Evolutionary conservation across 108 stramenopile genomes (phyloP).

Genomic region (Conticribra guillardii): DNA sequence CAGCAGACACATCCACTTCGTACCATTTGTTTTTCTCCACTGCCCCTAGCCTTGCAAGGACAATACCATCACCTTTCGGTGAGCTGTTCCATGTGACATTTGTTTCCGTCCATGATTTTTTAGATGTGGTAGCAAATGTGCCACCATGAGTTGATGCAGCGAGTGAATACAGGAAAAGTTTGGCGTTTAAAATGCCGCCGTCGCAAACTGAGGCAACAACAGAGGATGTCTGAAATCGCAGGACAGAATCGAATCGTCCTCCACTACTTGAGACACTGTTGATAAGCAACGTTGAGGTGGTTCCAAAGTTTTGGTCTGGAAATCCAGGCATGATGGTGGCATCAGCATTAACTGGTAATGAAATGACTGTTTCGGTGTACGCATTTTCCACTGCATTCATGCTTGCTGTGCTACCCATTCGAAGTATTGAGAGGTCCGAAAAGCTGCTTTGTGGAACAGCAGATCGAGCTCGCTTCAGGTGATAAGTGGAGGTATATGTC

Average conservation of each 20-base stretch:
- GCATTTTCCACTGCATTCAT: background rate
- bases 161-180: constrained; percentile 26
- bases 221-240: constrained; percentile 27
- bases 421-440: background rate
- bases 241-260: constrained; percentile 20
- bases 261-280: constrained; percentile 30
- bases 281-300: constrained; percentile 19
- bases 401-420: constrained; percentile 5
- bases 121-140: constrained; percentile 26
- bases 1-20: constrained; percentile 36
- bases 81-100: constrained; percentile 33
- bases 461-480: background rate
- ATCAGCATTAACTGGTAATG: constrained; percentile 20
- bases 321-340: constrained; percentile 34
- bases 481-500: constrained; percentile 24
- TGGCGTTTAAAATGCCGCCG: constrained; percentile 17
- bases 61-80: constrained; percentile 30
- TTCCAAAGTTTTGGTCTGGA: constrained; percentile 33
- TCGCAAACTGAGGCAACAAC: constrained; percentile 29
- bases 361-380: constrained; percentile 15
- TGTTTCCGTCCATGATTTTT: constrained; percentile 25
- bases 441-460: background rate
- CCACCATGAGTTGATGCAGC: constrained; percentile 23
- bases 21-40: constrained; percentile 29
- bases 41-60: constrained; percentile 14